A percentile compares a stretch with the other conserved stretches of the same genome.
These are phyloP conservation scores for Phlebiopsis flavidoalba DNA, from an alignment of 768 basidiomycete species.

Conservation along the genomic window DNA sequence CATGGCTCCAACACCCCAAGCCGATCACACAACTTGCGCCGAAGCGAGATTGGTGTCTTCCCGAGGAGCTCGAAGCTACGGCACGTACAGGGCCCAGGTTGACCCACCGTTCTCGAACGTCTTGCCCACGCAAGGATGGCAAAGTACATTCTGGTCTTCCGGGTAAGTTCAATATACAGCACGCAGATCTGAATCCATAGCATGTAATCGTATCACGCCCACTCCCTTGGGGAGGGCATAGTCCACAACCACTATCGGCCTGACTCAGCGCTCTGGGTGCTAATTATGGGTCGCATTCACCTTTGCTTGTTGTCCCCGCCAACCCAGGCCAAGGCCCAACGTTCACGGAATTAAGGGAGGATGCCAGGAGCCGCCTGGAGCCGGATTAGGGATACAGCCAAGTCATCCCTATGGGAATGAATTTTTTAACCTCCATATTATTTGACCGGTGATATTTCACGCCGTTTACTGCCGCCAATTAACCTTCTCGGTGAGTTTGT, in stretches of 20 bases:
- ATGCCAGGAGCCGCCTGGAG: constrained; percentile 96
- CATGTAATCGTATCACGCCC: constrained; percentile 76
- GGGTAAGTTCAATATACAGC: constrained; percentile 44
- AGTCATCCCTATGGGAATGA: constrained; percentile 99
- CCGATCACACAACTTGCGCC: constrained; percentile 76
- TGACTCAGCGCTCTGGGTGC: constrained; percentile 96
- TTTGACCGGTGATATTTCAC: constrained; percentile 95
- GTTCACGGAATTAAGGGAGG: constrained; percentile 99
- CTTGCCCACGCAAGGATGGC: constrained; percentile 80
- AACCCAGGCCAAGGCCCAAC: constrained; percentile 98
- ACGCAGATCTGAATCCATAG: background rate
- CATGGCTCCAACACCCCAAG: constrained; percentile 90
- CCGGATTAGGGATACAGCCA: constrained; percentile 98
- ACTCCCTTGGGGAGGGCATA: constrained; percentile 99
- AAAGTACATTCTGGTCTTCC: constrained; percentile 96
- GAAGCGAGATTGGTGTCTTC: constrained; percentile 84
- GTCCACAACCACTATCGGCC: constrained; percentile 95
- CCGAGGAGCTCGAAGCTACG: constrained; percentile 93
- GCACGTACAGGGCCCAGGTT: constrained; percentile 96
- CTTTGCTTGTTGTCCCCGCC: constrained; percentile 95
- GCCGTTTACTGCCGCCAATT: constrained; percentile 96
- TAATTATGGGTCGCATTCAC: constrained; percentile 86
- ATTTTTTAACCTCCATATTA: constrained; percentile 99
- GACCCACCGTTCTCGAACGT: constrained; percentile 80
- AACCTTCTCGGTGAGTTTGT: constrained; percentile 73